These are phyloP conservation scores for Lactarius trivialis DNA, from an alignment of 768 basidiomycete species.

Conservation along the genomic window DNA sequence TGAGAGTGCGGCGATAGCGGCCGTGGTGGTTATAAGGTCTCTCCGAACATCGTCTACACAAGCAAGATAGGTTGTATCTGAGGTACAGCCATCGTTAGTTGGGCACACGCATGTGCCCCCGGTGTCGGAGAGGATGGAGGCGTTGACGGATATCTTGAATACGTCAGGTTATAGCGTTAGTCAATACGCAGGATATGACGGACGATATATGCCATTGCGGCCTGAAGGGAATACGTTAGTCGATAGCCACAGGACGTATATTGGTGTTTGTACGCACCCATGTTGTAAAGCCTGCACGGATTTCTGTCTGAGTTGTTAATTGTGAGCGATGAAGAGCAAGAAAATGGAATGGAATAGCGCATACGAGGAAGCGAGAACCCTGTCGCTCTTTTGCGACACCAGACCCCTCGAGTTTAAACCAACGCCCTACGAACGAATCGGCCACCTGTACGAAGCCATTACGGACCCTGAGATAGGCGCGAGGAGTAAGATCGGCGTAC, in stretches of 20 bases:
- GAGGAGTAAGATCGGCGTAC: slow-evolving; percentile 3
- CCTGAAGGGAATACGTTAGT: slow-evolving; percentile 32
- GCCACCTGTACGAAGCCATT: slow-evolving; percentile 25
- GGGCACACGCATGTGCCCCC: slow-evolving; percentile 81
- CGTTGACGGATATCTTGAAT: slow-evolving; percentile 75
- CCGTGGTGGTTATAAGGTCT: slow-evolving; percentile 80
- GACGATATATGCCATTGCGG: slow-evolving; percentile 82
- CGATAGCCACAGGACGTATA: slow-evolving; percentile 15
- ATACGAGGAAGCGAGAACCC: slow-evolving; percentile 32
- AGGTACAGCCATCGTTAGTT: slow-evolving; percentile 46
- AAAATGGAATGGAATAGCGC: slow-evolving; percentile 5
- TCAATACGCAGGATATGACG: slow-evolving; percentile 4
- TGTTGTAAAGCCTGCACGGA: slow-evolving; percentile 74
- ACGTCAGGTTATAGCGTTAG: neutral
- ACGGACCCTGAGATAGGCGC: too few species aligned
- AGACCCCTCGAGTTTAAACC: slow-evolving; percentile 33
- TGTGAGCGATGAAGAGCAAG: neutral
- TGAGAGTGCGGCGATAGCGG: slow-evolving; percentile 66
- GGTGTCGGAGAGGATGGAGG: slow-evolving; percentile 64
- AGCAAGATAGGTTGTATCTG: slow-evolving; percentile 45
- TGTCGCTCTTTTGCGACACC: slow-evolving; percentile 30
- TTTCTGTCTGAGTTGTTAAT: slow-evolving; percentile 49
- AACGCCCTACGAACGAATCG: slow-evolving; percentile 29
- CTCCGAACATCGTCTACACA: slow-evolving; percentile 56
- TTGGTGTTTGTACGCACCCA: slow-evolving; percentile 43